Percentiles rank a stretch among this genome's conserved stretches.
Evolutionary conservation across 257 asterid genomes (phyloP).

Genomic region (Jaltomata sinuosa): DNA sequence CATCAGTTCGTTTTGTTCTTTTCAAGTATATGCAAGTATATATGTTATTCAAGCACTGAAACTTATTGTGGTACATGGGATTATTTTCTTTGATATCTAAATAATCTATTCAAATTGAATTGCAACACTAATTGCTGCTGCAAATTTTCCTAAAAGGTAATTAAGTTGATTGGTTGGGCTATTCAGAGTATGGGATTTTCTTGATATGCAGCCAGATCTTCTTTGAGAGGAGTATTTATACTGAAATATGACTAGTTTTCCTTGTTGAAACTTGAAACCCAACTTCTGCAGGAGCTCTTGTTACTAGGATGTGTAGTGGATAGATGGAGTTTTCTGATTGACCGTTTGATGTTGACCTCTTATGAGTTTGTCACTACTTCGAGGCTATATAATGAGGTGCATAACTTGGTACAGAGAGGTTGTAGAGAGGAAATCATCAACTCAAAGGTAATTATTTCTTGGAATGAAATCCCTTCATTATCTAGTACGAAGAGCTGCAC

Average conservation of each 20-base stretch:
- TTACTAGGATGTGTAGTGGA: conserved; percentile 49
- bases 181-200: neutral
- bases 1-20: neutral
- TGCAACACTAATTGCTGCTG: neutral
- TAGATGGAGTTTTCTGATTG: conserved; percentile 53
- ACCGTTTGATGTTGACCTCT: conserved; percentile 42
- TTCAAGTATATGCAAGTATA: neutral
- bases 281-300: conserved; percentile 54
- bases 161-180: neutral
- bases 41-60: neutral
- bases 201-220: neutral
- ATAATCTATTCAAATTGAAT: neutral
- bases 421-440: conserved; percentile 29
- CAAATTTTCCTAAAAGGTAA: neutral
- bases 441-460: conserved; percentile 32
- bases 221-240: neutral
- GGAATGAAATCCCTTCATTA: neutral
- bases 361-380: conserved; percentile 30
- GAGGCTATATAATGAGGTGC: conserved; percentile 44
- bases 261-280: neutral
- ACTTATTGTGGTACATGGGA: neutral
- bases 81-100: neutral
- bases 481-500: neutral
- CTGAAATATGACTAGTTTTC: neutral
- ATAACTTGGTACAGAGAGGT: conserved; percentile 23